Base-by-base conservation (phyloP, 768 basidiomycete genomes). In the Pilatotrama ljubarskyi region DNA sequence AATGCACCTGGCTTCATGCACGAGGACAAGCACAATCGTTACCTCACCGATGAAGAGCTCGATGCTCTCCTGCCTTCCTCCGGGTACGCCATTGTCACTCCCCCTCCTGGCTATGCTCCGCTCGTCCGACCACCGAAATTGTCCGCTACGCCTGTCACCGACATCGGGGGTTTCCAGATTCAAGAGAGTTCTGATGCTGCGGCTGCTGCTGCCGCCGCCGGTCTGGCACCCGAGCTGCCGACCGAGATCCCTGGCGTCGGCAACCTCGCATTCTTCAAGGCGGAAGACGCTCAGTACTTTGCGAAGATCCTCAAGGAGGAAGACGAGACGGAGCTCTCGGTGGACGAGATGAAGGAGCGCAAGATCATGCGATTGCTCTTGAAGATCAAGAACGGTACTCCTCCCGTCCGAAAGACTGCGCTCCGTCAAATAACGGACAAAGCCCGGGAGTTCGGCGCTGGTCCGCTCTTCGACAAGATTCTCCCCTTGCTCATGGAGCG, bases 301-400 rank as follows among this genome's bases (percentile, higher is more conserved):
- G 90, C 94, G 52, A 97, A 98, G 74, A 95, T 98, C 61, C 73
- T 93, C 55, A 93, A 91, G 70, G 93, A 97, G 76, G 95, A 96
- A 73, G 94, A 98, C 67, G 97, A 98, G 75, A 91, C 88, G 1
- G 86, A 90, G 71, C 79, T 98, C 47, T 86, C 90, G 0, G 90
- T 98, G 8, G 97, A 98, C 50, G 97, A 99, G 78, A 91, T 98
- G 86, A 99, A 99, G 77, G 97, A 98, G 77, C 87, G 96, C 70
- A 99, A 98, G 75, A 98, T 98, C 68, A 98, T 98, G 95, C 89
- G 97, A 24, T 77, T 99, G 22, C 79, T 99, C 53, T 83, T 99
- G 67, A 98, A 98, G 77, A 98, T 99, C 77, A 98, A 99, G 81
- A 99, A 98, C 71, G 97, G 97, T 49, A 98, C 96, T 2, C 97